Evolutionary conservation across 441 rosid species (phyloP), one percentile per base, ranked within the genome.

Genomic region (Pelargonium australe): DNA sequence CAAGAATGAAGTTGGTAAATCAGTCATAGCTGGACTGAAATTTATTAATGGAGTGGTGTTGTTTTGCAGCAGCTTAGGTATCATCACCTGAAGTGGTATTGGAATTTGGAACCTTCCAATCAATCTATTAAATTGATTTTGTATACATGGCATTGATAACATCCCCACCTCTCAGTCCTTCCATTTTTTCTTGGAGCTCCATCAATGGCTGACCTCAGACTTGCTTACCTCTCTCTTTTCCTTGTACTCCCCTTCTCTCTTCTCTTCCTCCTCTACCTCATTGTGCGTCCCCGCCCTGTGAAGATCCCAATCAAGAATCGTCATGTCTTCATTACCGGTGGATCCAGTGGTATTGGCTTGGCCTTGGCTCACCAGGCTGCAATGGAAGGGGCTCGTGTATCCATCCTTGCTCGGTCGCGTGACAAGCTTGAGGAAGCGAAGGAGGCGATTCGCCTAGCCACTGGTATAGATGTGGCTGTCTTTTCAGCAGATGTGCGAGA

Each of bases 281-380:
- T 91, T 61, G 86, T 81, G 60, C 82, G 91, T 4, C 99, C 95
- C 10, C 86, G 86, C 3, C 85, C 91, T 1, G 79, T 82, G 69
- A 82, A 16, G 47, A 80, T 94, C 85, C 85, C 89, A 0, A 80
- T 94, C 58, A 94, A 86, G 70, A 77, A 80, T 68, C 90, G 97
- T 60, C 97, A 91, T 76, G 92, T 91, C 20, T 90, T 91, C 90
- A 78, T 91, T 77, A 94, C 97, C 43, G 96, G 97, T 49, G 96
- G 96, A 71, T 91, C 96, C 28, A 91, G 96, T 75, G 99, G 96
- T 60, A 94, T 94, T 55, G 63, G 63, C 12, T 9, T 60, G 63
- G 25, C 63, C 25, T 16, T 60, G 31, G 63, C 63, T 16, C 63
- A 60, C 28, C 63, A 7, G 11, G 63, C 63, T 7, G 63, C 63